Evolutionary conservation across 805 yeast genomes (phyloP), one percentile per base, ranked within the genome.

Genomic region (Saccharomycopsis fibuligera): DNA sequence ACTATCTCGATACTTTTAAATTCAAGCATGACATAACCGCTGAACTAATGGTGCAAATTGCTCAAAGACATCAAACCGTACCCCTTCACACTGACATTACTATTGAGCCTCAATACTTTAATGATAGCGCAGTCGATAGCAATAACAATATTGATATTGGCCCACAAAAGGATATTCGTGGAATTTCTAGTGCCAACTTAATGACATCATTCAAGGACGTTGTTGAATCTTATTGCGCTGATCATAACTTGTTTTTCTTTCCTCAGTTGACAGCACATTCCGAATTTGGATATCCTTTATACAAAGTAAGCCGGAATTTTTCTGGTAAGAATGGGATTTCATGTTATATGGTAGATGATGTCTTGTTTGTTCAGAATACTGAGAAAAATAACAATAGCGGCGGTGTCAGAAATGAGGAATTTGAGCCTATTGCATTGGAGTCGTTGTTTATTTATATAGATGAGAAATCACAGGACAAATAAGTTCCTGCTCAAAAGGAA

Each of bases 281-380:
- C 3, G 52, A 57, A 1, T 57, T 67, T 42, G 83, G 81, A 1
- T 62, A 67, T 39, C 68, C 73, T 2, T 58, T 79, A 37, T 77
- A 68, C 59, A 62, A 66, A 27, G 60, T 81, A 14, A 60, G 68
- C 3, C 56, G 60, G 24, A 57, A 64, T 42, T 54, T 63, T 0
- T 47, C 41, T 4, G 72, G 73, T 6, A 60, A 57, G 22, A 62
- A 56, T 4, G 68, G 71, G 0, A 12, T 71, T 35, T 12, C 55
- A 35, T 68, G 76, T 14, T 86, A 76, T 53, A 70, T 86, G 5
- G 74, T 74, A 31, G 80, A 81, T 40, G 90, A 87, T 55, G 81
- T 86, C 2, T 56, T 88, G 22, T 87, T 78, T 75, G 58, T 76
- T 14, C 51, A 51, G 8, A 46, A 53, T 24, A 39, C 23, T n/a